Base-by-base conservation (phyloP, 352 stramenopile genomes). In the Phytophthora fragariae region DNA sequence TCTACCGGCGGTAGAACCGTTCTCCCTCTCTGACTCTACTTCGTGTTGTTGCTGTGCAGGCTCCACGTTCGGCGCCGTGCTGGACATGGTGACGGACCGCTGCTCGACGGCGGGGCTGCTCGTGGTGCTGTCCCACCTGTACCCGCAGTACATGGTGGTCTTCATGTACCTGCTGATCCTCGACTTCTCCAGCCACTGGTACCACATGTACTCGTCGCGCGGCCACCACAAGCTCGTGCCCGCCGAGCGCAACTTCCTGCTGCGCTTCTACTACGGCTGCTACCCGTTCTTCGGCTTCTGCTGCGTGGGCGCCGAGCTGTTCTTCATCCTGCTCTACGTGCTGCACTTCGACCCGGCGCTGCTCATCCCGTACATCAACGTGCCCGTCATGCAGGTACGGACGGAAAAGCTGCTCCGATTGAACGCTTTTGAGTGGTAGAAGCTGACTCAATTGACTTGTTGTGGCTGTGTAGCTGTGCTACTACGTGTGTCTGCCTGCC, bases 1-100 rank as follows among this genome's bases (percentile, higher is more conserved):
- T 57, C 10, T 59, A 39, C 31, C 37, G 15, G 9, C 33, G 1
- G 53, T 56, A 67, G 21, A 57, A 62, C 24, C 5, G 5, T 2
- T 62, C 58, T 35, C 53, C 19, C 12, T 24, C 12, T 37, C 29
- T 58, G 24, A 44, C 37, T 44, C 37, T 15, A 5, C 19, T 21
- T 21, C 19, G 19, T 61, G 46, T 14, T 46, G 12, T 9, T 46
- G 60, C 47, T 65, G 31, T 52, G 10, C 14, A 93, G 88, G 81
- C 68, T 99, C 94, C 44, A 93, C 86, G 46, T 99, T 98, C 81
- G 97, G 98, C 57, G 94, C 91, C 15, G 87, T 99, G 63, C 82
- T 99, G 44, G 98, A 99, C 79, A 99, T 99, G 98, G 96, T 99
- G 29, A 99, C 98, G 19, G 97, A 99, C 80, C 85, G 97, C 68